phyloP scores from a whole-genome alignment of 805 yeast species.

The Wickerhamiella vanderwaltii region DNA sequence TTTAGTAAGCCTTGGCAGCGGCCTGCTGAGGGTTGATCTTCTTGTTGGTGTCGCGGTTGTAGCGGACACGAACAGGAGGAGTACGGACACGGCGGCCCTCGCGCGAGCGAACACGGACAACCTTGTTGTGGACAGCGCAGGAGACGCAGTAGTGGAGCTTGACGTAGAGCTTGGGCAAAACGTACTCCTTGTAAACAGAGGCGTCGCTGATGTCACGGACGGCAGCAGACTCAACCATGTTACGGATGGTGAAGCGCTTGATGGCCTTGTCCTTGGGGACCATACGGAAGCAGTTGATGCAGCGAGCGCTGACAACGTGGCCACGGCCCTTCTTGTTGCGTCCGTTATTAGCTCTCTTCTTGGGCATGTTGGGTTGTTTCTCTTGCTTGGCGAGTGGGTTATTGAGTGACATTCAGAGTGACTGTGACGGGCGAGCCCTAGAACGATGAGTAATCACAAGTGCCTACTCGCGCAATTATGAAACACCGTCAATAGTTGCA shows the following conservation, averaged over 20 bases:
- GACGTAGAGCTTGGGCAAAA: constrained; percentile 98
- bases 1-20: constrained; percentile 34
- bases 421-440: constrained; percentile 3
- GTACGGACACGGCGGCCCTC: constrained; percentile 96
- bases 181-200: constrained; percentile 97
- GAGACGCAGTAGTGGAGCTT: constrained; percentile 99
- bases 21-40: constrained; percentile 95
- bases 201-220: constrained; percentile 99
- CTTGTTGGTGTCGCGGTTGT: constrained; percentile 71
- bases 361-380: constrained; percentile 56
- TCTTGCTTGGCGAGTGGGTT: constrained; percentile 6
- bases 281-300: constrained; percentile 99
- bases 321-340: constrained; percentile 99
- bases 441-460: neutral
- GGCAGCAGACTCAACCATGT: constrained; percentile 99
- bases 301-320: constrained; percentile 99
- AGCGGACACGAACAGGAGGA: constrained; percentile 99
- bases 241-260: constrained; percentile 99
- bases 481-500: too few species aligned
- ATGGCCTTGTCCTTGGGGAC: constrained; percentile 99
- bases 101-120: constrained; percentile 99
- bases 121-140: constrained; percentile 99
- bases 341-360: constrained; percentile 99
- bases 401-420: too few species aligned
- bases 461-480: too few species aligned